phyloP scores from a whole-genome alignment of 495 filamentous ascomycete species.

The Parachaetomium inaequale region DNA sequence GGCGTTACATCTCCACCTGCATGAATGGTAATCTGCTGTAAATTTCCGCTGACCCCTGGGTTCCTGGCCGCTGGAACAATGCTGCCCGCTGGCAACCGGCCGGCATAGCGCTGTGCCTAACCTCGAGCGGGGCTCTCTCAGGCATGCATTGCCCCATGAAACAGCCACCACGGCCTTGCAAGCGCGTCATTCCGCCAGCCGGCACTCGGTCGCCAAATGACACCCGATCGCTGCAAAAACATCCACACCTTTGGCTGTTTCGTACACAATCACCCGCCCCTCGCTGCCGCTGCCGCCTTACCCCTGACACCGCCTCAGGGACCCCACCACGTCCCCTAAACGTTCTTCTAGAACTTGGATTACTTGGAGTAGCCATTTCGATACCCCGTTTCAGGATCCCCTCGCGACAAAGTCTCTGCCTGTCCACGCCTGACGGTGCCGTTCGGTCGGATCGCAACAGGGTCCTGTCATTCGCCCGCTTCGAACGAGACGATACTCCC shows the following conservation, averaged over 20 bases:
- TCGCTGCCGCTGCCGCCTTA: constrained; percentile 1
- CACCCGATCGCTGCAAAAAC: constrained; percentile 9
- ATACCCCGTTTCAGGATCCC: constrained; percentile 13
- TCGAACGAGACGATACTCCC: background rate
- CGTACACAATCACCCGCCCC: background rate
- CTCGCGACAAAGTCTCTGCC: background rate
- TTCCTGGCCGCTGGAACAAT: constrained; percentile 5
- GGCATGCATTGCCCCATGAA: constrained; percentile 16
- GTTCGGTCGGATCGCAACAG: constrained; percentile 1
- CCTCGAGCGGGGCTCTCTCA: constrained; percentile 5
- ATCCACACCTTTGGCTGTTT: background rate
- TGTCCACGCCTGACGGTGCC: constrained; percentile 7
- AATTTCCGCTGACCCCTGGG: background rate
- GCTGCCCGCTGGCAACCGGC: constrained; percentile 17
- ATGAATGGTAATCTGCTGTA: constrained; percentile 6
- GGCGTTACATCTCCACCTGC: background rate
- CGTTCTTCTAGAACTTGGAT: constrained; percentile 13
- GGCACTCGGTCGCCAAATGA: background rate
- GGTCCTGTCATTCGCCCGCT: background rate
- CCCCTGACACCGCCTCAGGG: constrained; percentile 18
- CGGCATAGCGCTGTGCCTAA: constrained; percentile 8
- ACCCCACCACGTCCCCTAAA: constrained; percentile 15
- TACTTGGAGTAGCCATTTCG: background rate
- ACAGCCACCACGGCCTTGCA: constrained; percentile 9
- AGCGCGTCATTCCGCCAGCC: constrained; percentile 17